Percentiles rank a stretch among this genome's conserved stretches.
Conservation (phyloP, 345 rosid species). For the Corchorus capsularis region DNA sequence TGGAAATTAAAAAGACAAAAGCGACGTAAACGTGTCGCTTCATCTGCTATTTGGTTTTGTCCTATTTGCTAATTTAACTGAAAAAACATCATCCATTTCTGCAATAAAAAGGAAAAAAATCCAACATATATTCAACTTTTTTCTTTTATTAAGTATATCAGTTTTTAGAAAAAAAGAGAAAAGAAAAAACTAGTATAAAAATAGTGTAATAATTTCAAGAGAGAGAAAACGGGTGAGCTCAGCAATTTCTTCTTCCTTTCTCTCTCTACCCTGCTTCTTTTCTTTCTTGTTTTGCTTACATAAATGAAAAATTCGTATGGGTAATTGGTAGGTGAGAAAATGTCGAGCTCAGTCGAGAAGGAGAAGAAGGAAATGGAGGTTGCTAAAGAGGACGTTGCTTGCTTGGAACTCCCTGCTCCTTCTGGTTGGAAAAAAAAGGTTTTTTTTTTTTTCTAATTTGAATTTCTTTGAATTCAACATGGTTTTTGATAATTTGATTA, state of each 20-base stretch:
- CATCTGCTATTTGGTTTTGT: constrained; percentile 5
- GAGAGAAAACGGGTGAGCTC: not conserved
- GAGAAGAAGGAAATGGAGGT: constrained; percentile 3
- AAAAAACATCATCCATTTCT: not conserved
- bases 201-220: not conserved
- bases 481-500: not conserved
- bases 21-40: constrained; percentile 1
- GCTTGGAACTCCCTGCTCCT: constrained; percentile 39
- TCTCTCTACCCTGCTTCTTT: not conserved
- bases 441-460: not conserved
- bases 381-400: constrained; percentile 13
- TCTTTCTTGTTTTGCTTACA: not conserved
- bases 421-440: constrained; percentile 46
- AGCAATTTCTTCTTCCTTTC: not conserved
- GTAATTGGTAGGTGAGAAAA: constrained; percentile 26
- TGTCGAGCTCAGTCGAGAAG: constrained; percentile 27
- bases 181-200: not conserved
- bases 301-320: constrained; percentile 10
- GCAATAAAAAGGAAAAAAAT: not conserved
- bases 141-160: not conserved
- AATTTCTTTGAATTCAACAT: not conserved
- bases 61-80: not conserved
- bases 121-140: not conserved
- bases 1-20: not conserved
- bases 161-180: too few relatives aligned